Conservation (phyloP, 371 early-diverging fungal genomes). For the Nematocida sp. region DNA sequence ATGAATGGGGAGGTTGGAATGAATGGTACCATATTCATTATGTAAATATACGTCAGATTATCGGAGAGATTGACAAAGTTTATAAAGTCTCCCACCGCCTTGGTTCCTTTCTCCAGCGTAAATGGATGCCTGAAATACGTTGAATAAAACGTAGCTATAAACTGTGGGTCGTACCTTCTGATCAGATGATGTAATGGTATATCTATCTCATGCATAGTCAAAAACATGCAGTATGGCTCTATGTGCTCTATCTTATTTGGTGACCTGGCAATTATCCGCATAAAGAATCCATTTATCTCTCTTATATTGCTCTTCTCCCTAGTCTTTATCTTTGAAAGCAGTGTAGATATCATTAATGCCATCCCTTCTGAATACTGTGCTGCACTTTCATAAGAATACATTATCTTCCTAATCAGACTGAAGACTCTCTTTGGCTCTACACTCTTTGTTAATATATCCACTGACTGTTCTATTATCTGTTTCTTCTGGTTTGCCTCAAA, state of each 20-base stretch:
- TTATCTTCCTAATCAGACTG: conserved; percentile 19
- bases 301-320: not conserved
- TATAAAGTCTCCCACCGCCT: conserved; percentile 50
- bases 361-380: conserved; percentile 44
- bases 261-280: conserved; percentile 26
- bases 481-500: conserved; percentile 24
- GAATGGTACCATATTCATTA: conserved; percentile 51
- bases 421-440: conserved; percentile 8
- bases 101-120: conserved; percentile 49
- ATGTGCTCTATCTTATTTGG: conserved; percentile 51
- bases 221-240: conserved; percentile 42
- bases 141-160: conserved; percentile 47
- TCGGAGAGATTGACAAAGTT: conserved; percentile 48
- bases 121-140: conserved; percentile 52
- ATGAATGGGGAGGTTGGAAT: conserved; percentile 46
- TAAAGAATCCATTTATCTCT: conserved; percentile 44
- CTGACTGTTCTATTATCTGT: conserved; percentile 16
- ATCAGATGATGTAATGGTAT: conserved; percentile 47
- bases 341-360: conserved; percentile 32
- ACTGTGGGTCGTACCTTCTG: conserved; percentile 46
- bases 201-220: conserved; percentile 39
- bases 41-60: conserved; percentile 44
- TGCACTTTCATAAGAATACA: conserved; percentile 42
- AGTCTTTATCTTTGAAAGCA: conserved; percentile 36
- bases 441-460: conserved; percentile 21